Base-by-base conservation (phyloP, 2,329 filamentous ascomycete genomes). In the Malbranchea zuffiana region DNA sequence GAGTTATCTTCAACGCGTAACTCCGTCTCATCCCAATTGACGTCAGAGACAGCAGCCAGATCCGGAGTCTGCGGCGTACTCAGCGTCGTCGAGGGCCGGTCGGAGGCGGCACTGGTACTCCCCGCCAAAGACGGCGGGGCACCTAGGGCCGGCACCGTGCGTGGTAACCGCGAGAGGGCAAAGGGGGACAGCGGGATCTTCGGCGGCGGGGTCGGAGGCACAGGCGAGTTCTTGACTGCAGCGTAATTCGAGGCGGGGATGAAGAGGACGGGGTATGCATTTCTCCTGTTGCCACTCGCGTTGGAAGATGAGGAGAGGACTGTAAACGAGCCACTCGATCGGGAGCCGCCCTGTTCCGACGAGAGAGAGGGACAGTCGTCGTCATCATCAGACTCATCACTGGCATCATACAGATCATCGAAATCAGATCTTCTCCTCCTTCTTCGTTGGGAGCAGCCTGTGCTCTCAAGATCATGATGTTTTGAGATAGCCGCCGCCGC, bases 91-190 rank as follows among this genome's bases (percentile, higher is more conserved):
- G 85, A 83, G 58, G 92, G 72, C 55, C 93, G 86, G 53, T 95
- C 87, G 2, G 87, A 93, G 6, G 78, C 81, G 50, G 90, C 64
- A 60, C 85, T 94, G 15, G 15, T 15, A 35, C 37, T 40, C 32
- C 86, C 87, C 61, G 94, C 87, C 3, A 94, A 68, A 3, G 88
- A 95, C 3, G 88, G 88, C 3, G 87, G 80, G 4, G 83, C 80
- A 38, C 84, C 87, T 19, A 77, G 72, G 23, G 75, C 78, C 1
- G 85, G 85, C 3, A 88, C 69, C 32, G 75, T 71, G 15, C 78
- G 70, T 18, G 74, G 71, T 56, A 94, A 75, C 52, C 82, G 78
- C 7, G 76, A 77, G 47, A 88, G 68, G 39, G 80, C 75, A 12
- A 75, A 76, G 3, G 82, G 82, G 3, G 82, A 87, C 61, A 92